Base-by-base conservation (phyloP, 2,329 filamentous ascomycete genomes). In the Mycosphaerella arachidis region DNA sequence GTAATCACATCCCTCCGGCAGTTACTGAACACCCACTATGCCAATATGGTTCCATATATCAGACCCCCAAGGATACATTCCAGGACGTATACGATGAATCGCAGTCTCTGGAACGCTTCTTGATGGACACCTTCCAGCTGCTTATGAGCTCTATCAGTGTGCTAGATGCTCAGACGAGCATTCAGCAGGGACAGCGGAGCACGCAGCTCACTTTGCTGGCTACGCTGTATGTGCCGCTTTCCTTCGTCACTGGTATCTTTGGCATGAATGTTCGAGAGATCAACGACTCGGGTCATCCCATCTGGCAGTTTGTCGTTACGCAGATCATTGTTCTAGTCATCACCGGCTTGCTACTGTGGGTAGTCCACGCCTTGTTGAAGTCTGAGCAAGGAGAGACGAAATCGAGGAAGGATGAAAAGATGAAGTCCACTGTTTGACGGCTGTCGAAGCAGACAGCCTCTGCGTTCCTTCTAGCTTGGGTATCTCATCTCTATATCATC, bases 181-280 rank as follows among this genome's bases (percentile, higher is more conserved):
- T 63, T 12, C 50, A 64, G 30, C 59, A 68, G 46, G 61, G 63
- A 1, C 30, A 58, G 24, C 60, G 61, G 12, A 61, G 56, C 12
- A 50, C 50, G 9, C 54, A 57, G 31, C 51, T 69, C 5, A 66
- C 66, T 7, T 46, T 50, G 31, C 59, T 69, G n/a, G 67, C 66
- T 3, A 64, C 63, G 12, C 30, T 68, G 18, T 68, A 67, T 46
- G 56, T 69, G 9, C 67, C 66, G 3, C 55, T 67, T 33, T 66
- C 63, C 1, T 65, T 69, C 35, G 65, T 67, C 4, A 66, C 66
- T 3, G 52, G 66, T 10, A 57, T 68, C 16, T 66, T 66, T 33
- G 64, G 65, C 12, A 68, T 67, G 65, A 69, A 69, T 54, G 45
- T 68, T 18, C 57, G 59, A 27, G 65, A 66, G 58, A 64, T 67